phyloP scores from a whole-genome alignment of 1,139 yeast genomes.

The Debaryomyces nepalensis region DNA sequence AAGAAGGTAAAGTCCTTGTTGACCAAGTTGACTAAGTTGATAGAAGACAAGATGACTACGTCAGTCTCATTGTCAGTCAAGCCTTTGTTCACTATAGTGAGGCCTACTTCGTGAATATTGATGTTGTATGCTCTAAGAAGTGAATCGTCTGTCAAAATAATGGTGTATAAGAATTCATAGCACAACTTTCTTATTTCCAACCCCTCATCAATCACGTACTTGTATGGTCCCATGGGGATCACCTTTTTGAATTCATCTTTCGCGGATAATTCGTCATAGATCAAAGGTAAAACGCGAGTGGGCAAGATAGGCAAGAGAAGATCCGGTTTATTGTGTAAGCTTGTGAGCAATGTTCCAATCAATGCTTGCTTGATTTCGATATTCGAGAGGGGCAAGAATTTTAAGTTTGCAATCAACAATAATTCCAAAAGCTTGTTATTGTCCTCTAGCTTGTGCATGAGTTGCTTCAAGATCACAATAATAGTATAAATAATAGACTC shows the following conservation, averaged over 20 bases:
- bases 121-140: slow-evolving; percentile 25
- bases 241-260: slow-evolving; percentile 62
- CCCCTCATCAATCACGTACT: slow-evolving; percentile 81
- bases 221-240: slow-evolving; percentile 87
- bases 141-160: slow-evolving; percentile 37
- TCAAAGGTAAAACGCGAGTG: slow-evolving; percentile 66
- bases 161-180: slow-evolving; percentile 70
- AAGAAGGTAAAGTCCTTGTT: slow-evolving; percentile 25
- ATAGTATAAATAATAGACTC: slow-evolving; percentile 33
- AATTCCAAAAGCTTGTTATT: slow-evolving; percentile 17
- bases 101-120: slow-evolving; percentile 29
- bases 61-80: slow-evolving; percentile 45
- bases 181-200: slow-evolving; percentile 73
- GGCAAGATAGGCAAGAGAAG: slow-evolving; percentile 60
- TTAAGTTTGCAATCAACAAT: slow-evolving; percentile 22
- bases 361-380: slow-evolving; percentile 59
- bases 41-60: slow-evolving; percentile 42
- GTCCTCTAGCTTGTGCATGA: slow-evolving; percentile 29
- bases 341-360: slow-evolving; percentile 62
- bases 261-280: slow-evolving; percentile 60
- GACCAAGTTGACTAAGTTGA: slow-evolving; percentile 37
- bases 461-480: slow-evolving; percentile 39
- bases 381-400: slow-evolving; percentile 30
- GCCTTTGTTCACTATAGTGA: slow-evolving; percentile 37
- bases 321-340: slow-evolving; percentile 67